phyloP scores from a whole-genome alignment of 352 stramenopile species.

The Phytophthora cryptogea region DNA sequence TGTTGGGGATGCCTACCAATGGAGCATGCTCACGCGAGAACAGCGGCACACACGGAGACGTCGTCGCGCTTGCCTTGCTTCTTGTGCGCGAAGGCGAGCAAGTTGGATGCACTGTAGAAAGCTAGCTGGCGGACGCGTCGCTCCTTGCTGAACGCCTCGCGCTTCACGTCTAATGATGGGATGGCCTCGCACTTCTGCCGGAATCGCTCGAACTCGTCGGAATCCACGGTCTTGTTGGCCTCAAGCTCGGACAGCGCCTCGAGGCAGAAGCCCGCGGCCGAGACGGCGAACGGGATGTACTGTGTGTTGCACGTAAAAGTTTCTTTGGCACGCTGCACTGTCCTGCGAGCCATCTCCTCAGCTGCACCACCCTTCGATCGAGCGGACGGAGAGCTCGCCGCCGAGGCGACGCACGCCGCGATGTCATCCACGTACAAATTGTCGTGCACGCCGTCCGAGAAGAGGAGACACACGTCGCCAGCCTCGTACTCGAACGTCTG shows the following conservation, averaged over 20 bases:
- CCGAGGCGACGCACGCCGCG: conserved; percentile 54
- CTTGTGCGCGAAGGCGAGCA: conserved; percentile 90
- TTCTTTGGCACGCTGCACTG: conserved; percentile 63
- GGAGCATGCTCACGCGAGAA: conserved; percentile 64
- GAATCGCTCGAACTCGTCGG: conserved; percentile 76
- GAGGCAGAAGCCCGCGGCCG: conserved; percentile 77
- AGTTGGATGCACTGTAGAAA: conserved; percentile 89
- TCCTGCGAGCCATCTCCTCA: conserved; percentile 80
- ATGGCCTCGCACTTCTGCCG: conserved; percentile 72
- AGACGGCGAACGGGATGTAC: conserved; percentile 89
- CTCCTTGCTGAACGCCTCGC: conserved; percentile 76
- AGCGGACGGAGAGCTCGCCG: conserved; percentile 9
- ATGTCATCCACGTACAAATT: conserved; percentile 89
- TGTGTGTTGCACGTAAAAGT: conserved; percentile 67
- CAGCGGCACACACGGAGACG: conserved; percentile 82
- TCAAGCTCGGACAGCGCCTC: conserved; percentile 82
- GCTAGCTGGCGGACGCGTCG: conserved; percentile 84
- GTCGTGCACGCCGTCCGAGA: conserved; percentile 89
- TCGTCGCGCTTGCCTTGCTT: conserved; percentile 88
- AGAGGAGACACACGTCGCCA: conserved; percentile 81
- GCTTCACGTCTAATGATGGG: conserved; percentile 63
- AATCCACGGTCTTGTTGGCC: conserved; percentile 59
- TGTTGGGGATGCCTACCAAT: conserved; percentile 22
- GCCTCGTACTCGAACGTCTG: conserved; percentile 75
- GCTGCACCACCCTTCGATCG: conserved; percentile 45